Conservation (phyloP, 164 flowering plant species). For the Euptelea pleiosperma region DNA sequence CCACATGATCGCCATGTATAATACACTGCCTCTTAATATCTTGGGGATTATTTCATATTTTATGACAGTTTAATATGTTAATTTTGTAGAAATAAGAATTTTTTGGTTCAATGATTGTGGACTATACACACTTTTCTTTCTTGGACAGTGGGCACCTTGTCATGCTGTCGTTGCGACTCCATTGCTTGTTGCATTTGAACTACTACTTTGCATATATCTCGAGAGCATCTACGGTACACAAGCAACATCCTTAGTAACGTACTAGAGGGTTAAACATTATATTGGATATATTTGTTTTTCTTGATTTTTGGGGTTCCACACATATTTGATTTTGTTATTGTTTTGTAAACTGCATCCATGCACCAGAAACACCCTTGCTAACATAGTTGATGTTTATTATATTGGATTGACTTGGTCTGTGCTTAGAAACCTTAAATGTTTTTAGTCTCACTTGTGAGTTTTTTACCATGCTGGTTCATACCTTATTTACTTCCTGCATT, state of each 20-base stretch:
- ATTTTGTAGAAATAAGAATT: not conserved
- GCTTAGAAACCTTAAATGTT: not conserved
- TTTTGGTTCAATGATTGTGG: not conserved
- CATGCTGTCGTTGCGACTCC: conserved; percentile 87
- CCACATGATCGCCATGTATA: conserved; percentile 90
- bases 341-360: not conserved
- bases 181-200: conserved; percentile 80
- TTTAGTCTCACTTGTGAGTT: not conserved
- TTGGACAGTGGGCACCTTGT: conserved; percentile 94
- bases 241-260: not conserved
- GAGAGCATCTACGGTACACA: conserved; percentile 70
- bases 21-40: not conserved
- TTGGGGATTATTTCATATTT: conserved; percentile 1
- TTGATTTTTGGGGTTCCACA: not conserved
- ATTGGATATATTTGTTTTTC: not conserved
- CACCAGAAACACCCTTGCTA: not conserved
- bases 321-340: not conserved
- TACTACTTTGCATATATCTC: conserved; percentile 85
- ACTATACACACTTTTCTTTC: conserved; percentile 12
- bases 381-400: not conserved
- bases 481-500: not conserved
- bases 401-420: not conserved
- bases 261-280: not conserved
- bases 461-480: not conserved
- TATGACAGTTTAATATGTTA: not conserved